These are phyloP conservation scores for cucumber (Cucumis sativus) DNA, from an alignment of 306 rosid genomes.

Conservation along the genomic window DNA sequence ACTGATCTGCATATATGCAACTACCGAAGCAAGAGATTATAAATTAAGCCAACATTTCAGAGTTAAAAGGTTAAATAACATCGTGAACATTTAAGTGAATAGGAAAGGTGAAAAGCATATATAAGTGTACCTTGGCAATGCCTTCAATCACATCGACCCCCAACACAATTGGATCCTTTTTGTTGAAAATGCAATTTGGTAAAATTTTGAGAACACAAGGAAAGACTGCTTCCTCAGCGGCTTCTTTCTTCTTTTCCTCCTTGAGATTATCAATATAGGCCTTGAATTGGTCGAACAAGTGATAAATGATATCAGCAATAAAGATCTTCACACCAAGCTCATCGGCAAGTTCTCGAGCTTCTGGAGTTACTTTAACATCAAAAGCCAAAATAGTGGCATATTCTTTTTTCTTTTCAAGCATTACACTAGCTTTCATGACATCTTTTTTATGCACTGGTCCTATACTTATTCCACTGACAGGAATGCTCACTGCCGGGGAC, in stretches of 20 bases:
- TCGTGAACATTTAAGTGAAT: neutral
- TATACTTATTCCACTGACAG: conserved; percentile 86
- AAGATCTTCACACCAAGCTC: conserved; percentile 77
- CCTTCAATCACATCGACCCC: conserved; percentile 93
- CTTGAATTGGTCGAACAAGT: conserved; percentile 79
- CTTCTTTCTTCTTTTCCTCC: conserved; percentile 89
- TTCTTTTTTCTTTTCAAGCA: conserved; percentile 90
- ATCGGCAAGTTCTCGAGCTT: conserved; percentile 83
- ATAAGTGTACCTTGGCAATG: conserved; percentile 60
- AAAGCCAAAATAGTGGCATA: conserved; percentile 83
- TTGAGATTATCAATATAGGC: conserved; percentile 78
- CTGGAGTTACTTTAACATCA: conserved; percentile 95
- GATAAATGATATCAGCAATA: conserved; percentile 87
- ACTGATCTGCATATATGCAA: neutral
- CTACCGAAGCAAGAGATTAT: neutral
- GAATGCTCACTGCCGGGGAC: conserved; percentile 77
- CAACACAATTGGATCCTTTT: conserved; percentile 94
- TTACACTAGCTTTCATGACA: conserved; percentile 92
- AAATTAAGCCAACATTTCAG: neutral
- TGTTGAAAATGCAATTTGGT: conserved; percentile 83
- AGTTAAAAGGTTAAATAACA: neutral
- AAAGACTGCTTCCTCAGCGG: conserved; percentile 91
- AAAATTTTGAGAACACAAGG: conserved; percentile 71
- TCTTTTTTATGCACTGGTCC: conserved; percentile 98
- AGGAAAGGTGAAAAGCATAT: neutral